Percentiles rank a stretch among this genome's conserved stretches.
phyloP scores from a whole-genome alignment of 495 filamentous ascomycete species.

The Trypethelium eluteriae region DNA sequence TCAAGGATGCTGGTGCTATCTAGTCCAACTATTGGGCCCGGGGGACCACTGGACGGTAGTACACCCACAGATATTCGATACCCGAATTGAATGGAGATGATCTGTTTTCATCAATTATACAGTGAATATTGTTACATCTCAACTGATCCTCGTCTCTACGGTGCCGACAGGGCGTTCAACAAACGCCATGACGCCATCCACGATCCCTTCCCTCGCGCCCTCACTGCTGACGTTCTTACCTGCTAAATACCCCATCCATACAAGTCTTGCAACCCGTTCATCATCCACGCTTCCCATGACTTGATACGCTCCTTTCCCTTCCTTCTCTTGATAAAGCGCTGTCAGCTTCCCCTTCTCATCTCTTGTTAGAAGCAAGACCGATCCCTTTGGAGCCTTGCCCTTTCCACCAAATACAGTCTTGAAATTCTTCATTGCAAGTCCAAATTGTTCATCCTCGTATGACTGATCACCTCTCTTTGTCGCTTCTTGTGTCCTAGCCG shows the following conservation, averaged over 20 bases:
- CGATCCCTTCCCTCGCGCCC: slow-evolving; percentile 66
- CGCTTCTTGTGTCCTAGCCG: slow-evolving; percentile 51
- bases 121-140: not conserved
- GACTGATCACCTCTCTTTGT: slow-evolving; percentile 22
- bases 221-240: slow-evolving; percentile 85
- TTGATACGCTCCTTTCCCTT: slow-evolving; percentile 38
- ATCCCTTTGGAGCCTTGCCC: slow-evolving; percentile 61
- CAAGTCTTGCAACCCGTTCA: slow-evolving; percentile 66
- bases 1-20: slow-evolving; percentile 60
- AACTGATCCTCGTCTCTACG: slow-evolving; percentile 60
- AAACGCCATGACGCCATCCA: slow-evolving; percentile 79
- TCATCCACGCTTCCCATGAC: slow-evolving; percentile 57
- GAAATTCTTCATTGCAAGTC: slow-evolving; percentile 62
- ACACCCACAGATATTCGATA: not conserved
- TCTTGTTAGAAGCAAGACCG: slow-evolving; percentile 65
- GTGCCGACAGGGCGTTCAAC: slow-evolving; percentile 85
- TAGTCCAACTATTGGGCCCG: slow-evolving; percentile 29
- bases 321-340: slow-evolving; percentile 56
- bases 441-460: slow-evolving; percentile 64
- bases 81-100: slow-evolving; percentile 1
- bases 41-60: not conserved
- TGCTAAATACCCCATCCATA: slow-evolving; percentile 87
- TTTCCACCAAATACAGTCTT: slow-evolving; percentile 68
- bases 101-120: not conserved
- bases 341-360: slow-evolving; percentile 56